A percentile compares a stretch with the other conserved stretches of the same genome.
These are phyloP conservation scores for Sporothrix schenckii DNA, from an alignment of 2,329 filamentous ascomycete species.

Conservation along the genomic window DNA sequence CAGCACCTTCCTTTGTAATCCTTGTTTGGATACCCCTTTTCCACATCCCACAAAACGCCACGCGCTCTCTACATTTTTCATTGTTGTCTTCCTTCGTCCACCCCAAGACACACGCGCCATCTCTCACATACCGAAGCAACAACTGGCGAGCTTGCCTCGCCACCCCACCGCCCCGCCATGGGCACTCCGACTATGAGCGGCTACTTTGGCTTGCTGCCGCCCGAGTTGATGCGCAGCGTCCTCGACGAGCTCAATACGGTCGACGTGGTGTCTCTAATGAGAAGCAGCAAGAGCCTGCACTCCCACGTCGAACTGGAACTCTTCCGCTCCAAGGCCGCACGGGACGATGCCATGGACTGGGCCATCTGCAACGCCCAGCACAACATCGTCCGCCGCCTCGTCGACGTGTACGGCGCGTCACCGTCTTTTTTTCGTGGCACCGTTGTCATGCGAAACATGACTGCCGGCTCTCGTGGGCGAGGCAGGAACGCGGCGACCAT, in stretches of 20 bases:
- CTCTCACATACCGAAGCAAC: neutral
- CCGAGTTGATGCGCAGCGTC: conserved; percentile 11
- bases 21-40: neutral
- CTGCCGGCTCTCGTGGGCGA: neutral
- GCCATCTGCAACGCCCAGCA: neutral
- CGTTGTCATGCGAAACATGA: neutral
- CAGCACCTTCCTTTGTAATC: neutral
- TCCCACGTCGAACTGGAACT: neutral
- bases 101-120: neutral
- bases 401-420: conserved; percentile 11
- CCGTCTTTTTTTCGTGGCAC: conserved; percentile 4
- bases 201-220: conserved; percentile 9
- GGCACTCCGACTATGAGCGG: neutral
- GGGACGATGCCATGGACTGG: conserved; percentile 22
- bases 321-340: neutral
- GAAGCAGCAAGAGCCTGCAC: neutral
- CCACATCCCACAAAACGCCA: no score
- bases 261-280: neutral
- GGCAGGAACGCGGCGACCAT: neutral
- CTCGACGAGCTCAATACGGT: neutral
- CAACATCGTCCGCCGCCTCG: conserved; percentile 22
- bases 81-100: neutral
- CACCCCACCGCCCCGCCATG: neutral
- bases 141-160: neutral
- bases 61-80: neutral